A percentile compares a stretch with the other conserved stretches of the same genome.
Evolutionary conservation across 805 yeast species (phyloP).

Genomic region (Zygotorulaspora florentina): DNA sequence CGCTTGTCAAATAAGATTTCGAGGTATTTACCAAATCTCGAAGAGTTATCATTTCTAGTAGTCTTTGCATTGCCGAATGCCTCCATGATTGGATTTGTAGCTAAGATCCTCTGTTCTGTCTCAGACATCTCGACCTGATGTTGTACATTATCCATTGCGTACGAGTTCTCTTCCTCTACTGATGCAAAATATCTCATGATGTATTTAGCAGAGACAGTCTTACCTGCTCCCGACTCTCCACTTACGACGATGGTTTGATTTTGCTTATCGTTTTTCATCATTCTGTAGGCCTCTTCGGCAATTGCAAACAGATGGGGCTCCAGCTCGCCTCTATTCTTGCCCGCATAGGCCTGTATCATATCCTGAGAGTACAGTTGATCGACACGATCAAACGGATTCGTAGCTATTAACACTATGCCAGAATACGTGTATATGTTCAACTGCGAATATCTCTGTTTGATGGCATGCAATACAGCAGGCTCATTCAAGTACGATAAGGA

Average conservation of each 20-base stretch:
- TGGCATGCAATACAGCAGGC: slow-evolving; percentile 94
- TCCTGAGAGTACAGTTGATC: slow-evolving; percentile 88
- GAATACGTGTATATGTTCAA: slow-evolving; percentile 91
- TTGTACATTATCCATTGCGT: slow-evolving; percentile 23
- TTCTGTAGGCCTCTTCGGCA: slow-evolving; percentile 94
- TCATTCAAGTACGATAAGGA: slow-evolving; percentile 88
- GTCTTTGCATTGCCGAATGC: slow-evolving; percentile 96
- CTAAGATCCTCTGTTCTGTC: slow-evolving; percentile 89
- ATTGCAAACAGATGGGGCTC: slow-evolving; percentile 97
- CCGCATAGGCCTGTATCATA: slow-evolving; percentile 89
- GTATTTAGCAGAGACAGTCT: slow-evolving; percentile 94
- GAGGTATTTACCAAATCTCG: slow-evolving; percentile 90
- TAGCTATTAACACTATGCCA: slow-evolving; percentile 94
- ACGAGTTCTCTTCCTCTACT: slow-evolving; percentile 55
- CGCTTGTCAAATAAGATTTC: slow-evolving; percentile 78
- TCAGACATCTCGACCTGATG: slow-evolving; percentile 66
- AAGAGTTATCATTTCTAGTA: slow-evolving; percentile 86
- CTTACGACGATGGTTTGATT: slow-evolving; percentile 96
- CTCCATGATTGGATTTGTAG: slow-evolving; percentile 91
- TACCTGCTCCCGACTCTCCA: slow-evolving; percentile 99
- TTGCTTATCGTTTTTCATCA: slow-evolving; percentile 79
- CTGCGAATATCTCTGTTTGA: slow-evolving; percentile 80
- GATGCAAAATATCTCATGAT: slow-evolving; percentile 97
- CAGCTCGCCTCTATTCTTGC: slow-evolving; percentile 84
- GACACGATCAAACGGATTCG: slow-evolving; percentile 89